A percentile compares a stretch with the other conserved stretches of the same genome.
Evolutionary conservation across 1,139 yeast genomes (phyloP).

Genomic region (Yamadazyma friedrichii): DNA sequence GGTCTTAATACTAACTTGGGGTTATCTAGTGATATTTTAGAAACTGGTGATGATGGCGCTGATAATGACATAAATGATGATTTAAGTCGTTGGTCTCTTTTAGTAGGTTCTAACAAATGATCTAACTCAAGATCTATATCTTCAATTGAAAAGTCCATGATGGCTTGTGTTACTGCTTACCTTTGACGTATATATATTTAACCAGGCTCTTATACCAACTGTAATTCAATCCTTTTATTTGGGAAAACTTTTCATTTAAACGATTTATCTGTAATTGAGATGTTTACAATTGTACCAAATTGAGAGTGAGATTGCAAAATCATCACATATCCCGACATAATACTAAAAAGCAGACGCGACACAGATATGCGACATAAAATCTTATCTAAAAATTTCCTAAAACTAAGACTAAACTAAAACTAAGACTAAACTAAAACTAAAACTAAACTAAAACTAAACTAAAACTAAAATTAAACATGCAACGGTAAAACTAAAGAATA

Average conservation of each 20-base stretch:
- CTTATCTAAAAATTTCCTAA: conserved; percentile 5
- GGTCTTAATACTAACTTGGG: conserved; percentile 6
- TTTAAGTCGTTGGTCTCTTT: neutral
- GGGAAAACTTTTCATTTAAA: conserved; percentile 6
- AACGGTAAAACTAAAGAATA: no score
- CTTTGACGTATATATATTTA: conserved; percentile 2
- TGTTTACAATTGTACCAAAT: conserved; percentile 5
- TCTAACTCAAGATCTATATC: conserved; percentile 27
- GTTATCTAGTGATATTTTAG: conserved; percentile 5
- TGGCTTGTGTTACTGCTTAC: neutral
- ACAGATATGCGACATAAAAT: no score
- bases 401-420: neutral
- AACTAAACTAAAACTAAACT: no score
- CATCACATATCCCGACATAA: no score
- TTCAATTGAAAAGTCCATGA: conserved; percentile 16
- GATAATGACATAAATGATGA: no score
- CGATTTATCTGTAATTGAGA: conserved; percentile 4
- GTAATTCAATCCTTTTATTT: neutral
- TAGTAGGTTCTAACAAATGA: conserved; percentile 17
- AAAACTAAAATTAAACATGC: no score
- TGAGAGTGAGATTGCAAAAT: conserved; percentile 3
- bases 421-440: no score
- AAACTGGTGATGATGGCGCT: conserved; percentile 1
- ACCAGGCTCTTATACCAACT: neutral
- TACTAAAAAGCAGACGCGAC: no score